A percentile compares a stretch with the other conserved stretches of the same genome.
Evolutionary conservation across 2,329 filamentous ascomycete genomes (phyloP).

Genomic region (Zarea fungicola): DNA sequence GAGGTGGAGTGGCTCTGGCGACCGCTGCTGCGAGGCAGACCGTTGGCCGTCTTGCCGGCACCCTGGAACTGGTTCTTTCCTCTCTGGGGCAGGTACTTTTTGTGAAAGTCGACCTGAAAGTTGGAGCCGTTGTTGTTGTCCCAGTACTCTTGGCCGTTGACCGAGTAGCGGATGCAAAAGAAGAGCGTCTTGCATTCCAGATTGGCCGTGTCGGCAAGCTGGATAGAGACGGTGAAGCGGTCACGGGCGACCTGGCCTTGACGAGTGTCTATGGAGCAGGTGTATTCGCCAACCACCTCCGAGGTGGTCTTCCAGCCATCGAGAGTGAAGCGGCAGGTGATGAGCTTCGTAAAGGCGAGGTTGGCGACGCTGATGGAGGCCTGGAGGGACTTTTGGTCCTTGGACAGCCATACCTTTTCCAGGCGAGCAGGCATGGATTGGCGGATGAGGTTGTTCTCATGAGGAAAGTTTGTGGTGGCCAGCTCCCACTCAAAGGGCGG

Average conservation of each 20-base stretch:
- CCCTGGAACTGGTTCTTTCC: conserved; percentile 51
- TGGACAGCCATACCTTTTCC: conserved; percentile 80
- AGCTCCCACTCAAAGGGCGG: conserved; percentile 82
- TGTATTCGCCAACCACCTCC: conserved; percentile 85
- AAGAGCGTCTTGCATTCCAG: conserved; percentile 89
- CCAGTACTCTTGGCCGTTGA: conserved; percentile 84
- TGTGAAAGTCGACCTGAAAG: conserved; percentile 90
- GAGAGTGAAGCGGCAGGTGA: conserved; percentile 90
- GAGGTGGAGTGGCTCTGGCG: conserved; percentile 35
- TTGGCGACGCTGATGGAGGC: conserved; percentile 84
- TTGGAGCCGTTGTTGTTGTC: conserved; percentile 87
- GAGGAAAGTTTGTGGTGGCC: conserved; percentile 74
- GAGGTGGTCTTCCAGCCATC: conserved; percentile 99
- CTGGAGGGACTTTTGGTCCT: conserved; percentile 79
- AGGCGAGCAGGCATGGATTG: conserved; percentile 66
- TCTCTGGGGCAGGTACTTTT: conserved; percentile 62
- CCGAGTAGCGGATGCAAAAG: conserved; percentile 83
- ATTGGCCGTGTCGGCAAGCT: conserved; percentile 83
- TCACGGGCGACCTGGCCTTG: conserved; percentile 67
- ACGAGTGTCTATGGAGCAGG: conserved; percentile 67
- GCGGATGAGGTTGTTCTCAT: conserved; percentile 49
- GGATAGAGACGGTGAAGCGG: conserved; percentile 91
- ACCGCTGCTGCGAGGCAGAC: conserved; percentile 64
- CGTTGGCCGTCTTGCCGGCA: conserved; percentile 44
- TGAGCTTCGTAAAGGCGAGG: conserved; percentile 79